Evolutionary conservation across 192 early-diverging fungal genomes (phyloP).

Genomic region (Kickxella alabastrina): DNA sequence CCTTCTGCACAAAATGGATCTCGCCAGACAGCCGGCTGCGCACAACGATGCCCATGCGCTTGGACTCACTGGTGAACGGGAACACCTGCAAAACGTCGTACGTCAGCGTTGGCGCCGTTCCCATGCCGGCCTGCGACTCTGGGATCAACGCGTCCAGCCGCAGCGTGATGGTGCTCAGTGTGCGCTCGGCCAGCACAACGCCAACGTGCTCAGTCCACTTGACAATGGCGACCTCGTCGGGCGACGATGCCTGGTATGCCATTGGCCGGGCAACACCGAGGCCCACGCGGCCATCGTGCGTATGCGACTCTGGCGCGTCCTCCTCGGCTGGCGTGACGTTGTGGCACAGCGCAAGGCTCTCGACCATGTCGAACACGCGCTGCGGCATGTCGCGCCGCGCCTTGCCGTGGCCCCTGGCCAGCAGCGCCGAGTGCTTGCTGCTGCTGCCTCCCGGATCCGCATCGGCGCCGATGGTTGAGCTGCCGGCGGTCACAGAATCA

Average conservation of each 20-base stretch:
- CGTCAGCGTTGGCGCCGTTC: conserved; percentile 42
- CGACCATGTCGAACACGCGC: conserved; percentile 81
- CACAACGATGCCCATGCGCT: conserved; percentile 95
- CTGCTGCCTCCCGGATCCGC: not conserved
- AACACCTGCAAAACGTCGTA: conserved; percentile 89
- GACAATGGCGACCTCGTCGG: conserved; percentile 95
- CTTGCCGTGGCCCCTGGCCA: conserved; percentile 48
- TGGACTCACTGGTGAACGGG: conserved; percentile 97
- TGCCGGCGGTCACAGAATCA: not conserved
- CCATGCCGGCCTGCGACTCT: conserved; percentile 17
- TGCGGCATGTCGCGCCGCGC: conserved; percentile 79
- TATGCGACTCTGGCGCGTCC: conserved; percentile 6
- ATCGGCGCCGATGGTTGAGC: not conserved
- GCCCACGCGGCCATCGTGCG: conserved; percentile 16
- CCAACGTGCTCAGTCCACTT: conserved; percentile 89
- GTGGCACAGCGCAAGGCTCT: conserved; percentile 85
- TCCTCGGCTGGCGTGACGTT: conserved; percentile 67
- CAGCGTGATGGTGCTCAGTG: conserved; percentile 64
- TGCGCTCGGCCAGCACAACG: conserved; percentile 73
- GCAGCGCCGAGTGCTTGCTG: conserved; percentile 4
- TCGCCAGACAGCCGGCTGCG: conserved; percentile 64
- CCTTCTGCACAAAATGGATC: conserved; percentile 89
- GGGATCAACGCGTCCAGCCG: conserved; percentile 50
- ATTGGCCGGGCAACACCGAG: conserved; percentile 45
- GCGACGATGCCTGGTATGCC: conserved; percentile 90